phyloP scores from a whole-genome alignment of 257 asterid species.

The Nemophila menziesii region DNA sequence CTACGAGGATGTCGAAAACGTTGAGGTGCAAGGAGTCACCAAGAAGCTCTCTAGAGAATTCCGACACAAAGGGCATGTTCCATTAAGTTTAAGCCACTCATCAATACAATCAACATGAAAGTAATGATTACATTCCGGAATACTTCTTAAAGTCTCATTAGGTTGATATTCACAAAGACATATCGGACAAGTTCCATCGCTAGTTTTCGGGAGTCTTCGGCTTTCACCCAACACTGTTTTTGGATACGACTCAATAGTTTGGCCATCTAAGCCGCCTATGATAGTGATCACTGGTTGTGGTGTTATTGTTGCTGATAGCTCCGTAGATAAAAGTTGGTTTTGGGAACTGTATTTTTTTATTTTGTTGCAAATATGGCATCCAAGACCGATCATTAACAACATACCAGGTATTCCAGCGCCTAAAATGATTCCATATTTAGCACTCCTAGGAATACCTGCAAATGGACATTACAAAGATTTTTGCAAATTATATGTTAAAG shows the following conservation, averaged over 20 bases:
- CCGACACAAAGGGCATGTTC: constrained; percentile 72
- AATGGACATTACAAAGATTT: too few species aligned
- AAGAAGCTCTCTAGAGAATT: constrained; percentile 37
- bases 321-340: constrained; percentile 11
- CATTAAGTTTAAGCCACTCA: constrained; percentile 81
- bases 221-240: constrained; percentile 61
- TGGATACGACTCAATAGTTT: constrained; percentile 66
- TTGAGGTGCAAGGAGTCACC: constrained; percentile 35
- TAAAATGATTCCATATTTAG: constrained; percentile 47
- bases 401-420: constrained; percentile 71
- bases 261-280: constrained; percentile 41
- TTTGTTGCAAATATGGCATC: constrained; percentile 32
- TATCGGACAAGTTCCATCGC: constrained; percentile 53
- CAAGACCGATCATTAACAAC: constrained; percentile 41
- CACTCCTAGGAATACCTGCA: constrained; percentile 60
- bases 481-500: too few species aligned
- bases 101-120: constrained; percentile 64
- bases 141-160: constrained; percentile 46
- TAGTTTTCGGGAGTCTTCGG: constrained; percentile 42
- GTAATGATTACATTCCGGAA: constrained; percentile 77
- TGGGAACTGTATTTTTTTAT: constrained; percentile 12
- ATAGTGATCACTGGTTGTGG: constrained; percentile 18
- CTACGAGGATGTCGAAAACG: constrained; percentile 20
- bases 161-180: constrained; percentile 64
- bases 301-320: constrained; percentile 17